These are phyloP conservation scores for Quercus cerris DNA, from an alignment of 306 rosid species.

Conservation along the genomic window DNA sequence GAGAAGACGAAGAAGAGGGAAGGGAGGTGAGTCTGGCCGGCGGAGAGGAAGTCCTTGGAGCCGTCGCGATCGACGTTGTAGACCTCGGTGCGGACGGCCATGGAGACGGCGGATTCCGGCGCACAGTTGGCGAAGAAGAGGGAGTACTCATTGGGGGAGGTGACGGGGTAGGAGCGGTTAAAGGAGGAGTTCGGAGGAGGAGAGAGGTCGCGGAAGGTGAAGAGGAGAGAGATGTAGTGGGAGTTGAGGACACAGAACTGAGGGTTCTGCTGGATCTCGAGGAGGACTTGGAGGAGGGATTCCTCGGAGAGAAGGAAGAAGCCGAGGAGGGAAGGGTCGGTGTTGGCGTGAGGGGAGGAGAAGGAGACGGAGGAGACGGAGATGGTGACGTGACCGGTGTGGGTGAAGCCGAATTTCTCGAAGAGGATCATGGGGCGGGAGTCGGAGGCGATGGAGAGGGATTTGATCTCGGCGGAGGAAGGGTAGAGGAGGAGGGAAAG, in stretches of 20 bases:
- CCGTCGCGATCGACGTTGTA: conserved; percentile 56
- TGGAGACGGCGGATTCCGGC: conserved; percentile 58
- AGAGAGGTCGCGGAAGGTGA: conserved; percentile 67
- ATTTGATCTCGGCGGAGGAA: conserved; percentile 72
- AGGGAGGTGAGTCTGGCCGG: conserved; percentile 79
- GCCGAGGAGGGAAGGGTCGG: conserved; percentile 58
- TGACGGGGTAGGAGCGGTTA: conserved; percentile 42
- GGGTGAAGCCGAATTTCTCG: conserved; percentile 92
- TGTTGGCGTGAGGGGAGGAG: conserved; percentile 1
- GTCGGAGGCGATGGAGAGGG: conserved; percentile 64
- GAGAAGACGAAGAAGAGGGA: conserved; percentile 58
- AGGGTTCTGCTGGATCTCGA: conserved; percentile 81
- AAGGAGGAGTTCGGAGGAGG: conserved; percentile 65
- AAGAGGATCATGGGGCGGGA: conserved; percentile 71
- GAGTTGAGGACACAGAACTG: conserved; percentile 73
- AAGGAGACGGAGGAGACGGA: conserved; percentile 54
- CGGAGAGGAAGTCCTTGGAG: conserved; percentile 63
- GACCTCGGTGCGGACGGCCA: conserved; percentile 68
- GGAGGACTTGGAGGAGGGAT: conserved; percentile 67
- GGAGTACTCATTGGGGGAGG: conserved; percentile 64
- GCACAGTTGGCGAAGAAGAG: conserved; percentile 86
- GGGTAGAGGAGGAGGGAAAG: conserved; percentile 20
- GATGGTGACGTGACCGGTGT: conserved; percentile 59
- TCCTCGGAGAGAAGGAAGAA: conserved; percentile 88
- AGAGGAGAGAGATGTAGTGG: conserved; percentile 39